Evolutionary conservation across 495 filamentous ascomycete species (phyloP).

Genomic region (Penicillium desertorum): DNA sequence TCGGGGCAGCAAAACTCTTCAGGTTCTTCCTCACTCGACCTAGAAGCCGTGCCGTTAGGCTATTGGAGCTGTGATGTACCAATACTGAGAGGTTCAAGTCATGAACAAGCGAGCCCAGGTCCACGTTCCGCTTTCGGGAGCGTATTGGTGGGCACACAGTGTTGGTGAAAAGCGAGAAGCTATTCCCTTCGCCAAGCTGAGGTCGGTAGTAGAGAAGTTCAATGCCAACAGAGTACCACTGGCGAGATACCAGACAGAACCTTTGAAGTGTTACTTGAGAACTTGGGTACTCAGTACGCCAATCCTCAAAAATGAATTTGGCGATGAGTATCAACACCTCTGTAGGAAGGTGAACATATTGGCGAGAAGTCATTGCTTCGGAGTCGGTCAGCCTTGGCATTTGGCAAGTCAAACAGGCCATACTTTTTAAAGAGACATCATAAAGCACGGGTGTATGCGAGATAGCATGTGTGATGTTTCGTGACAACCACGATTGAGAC

Average conservation of each 20-base stretch:
- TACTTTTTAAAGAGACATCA: background rate
- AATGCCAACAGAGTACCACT: slow-evolving; percentile 64
- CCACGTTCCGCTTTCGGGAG: slow-evolving; percentile 44
- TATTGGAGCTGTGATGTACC: slow-evolving; percentile 65
- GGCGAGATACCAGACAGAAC: slow-evolving; percentile 57
- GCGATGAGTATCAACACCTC: slow-evolving; percentile 57
- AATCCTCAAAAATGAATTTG: slow-evolving; percentile 22
- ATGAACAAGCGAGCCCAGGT: slow-evolving; percentile 56
- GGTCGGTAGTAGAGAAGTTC: slow-evolving; percentile 57
- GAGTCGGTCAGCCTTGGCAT: background rate
- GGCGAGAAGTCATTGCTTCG: background rate
- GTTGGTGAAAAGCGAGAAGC: slow-evolving; percentile 59
- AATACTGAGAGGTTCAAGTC: slow-evolving; percentile 58
- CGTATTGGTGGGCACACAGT: slow-evolving; percentile 63
- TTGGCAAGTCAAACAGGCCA: background rate
- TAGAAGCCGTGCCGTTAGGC: slow-evolving; percentile 63
- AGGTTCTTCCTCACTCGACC: slow-evolving; percentile 57
- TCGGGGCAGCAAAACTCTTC: slow-evolving; percentile 64
- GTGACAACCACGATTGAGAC: background rate
- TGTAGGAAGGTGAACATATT: slow-evolving; percentile 36
- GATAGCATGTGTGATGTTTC: background rate
- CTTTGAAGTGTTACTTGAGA: slow-evolving; percentile 47
- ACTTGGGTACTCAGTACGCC: background rate
- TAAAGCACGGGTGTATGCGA: no score
- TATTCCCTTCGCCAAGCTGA: slow-evolving; percentile 44